A percentile compares a stretch with the other conserved stretches of the same genome.
These are phyloP conservation scores for Pseudocercospora fuligena DNA, from an alignment of 2,329 filamentous ascomycete species.

Conservation along the genomic window DNA sequence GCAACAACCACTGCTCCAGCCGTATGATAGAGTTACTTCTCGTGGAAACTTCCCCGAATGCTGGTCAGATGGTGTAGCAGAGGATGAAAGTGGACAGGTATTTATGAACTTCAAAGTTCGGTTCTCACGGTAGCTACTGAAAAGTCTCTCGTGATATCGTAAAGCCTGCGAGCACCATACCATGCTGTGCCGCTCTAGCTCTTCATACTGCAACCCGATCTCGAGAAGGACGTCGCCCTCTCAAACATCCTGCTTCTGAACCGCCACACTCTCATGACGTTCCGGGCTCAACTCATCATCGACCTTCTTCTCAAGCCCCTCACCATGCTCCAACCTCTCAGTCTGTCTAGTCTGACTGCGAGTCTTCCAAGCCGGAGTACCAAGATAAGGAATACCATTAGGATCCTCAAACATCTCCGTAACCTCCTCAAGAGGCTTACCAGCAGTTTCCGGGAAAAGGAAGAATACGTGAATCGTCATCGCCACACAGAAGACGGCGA, in stretches of 20 bases:
- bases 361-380: slow-evolving; percentile 62
- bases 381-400: slow-evolving; percentile 47
- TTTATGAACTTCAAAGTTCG: neutral
- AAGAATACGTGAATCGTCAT: slow-evolving; percentile 68
- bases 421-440: slow-evolving; percentile 78
- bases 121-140: neutral
- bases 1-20: no score
- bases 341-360: slow-evolving; percentile 10
- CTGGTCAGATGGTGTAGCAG: no score
- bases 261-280: slow-evolving; percentile 21
- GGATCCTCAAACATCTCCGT: slow-evolving; percentile 68
- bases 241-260: slow-evolving; percentile 21
- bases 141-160: neutral
- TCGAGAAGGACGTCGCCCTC: neutral
- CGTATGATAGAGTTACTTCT: no score
- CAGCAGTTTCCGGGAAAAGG: slow-evolving; percentile 69
- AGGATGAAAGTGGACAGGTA: no score
- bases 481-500: slow-evolving; percentile 70
- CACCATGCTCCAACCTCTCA: slow-evolving; percentile 21
- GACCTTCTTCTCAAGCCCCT: slow-evolving; percentile 19
- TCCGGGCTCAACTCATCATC: slow-evolving; percentile 19
- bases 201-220: no score
- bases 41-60: no score
- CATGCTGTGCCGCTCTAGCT: neutral
- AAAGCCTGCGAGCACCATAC: neutral